phyloP scores from a whole-genome alignment of 495 filamentous ascomycete species.

The Aspergillus bertholletiae region DNA sequence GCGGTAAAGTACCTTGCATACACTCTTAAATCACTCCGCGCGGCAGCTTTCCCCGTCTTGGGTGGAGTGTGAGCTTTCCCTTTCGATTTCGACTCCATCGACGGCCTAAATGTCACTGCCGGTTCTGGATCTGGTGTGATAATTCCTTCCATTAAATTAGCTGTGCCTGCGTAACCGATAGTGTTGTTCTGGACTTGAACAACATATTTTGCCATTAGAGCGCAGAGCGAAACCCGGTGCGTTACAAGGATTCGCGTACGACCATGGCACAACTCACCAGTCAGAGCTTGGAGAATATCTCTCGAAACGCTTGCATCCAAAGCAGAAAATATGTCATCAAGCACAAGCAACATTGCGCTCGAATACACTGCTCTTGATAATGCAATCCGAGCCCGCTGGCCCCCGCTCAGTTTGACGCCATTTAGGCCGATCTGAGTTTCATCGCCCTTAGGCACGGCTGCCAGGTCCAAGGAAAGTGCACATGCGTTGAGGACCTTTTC shows the following conservation, averaged over 20 bases:
- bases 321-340: slow-evolving; percentile 79
- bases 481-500: slow-evolving; percentile 61
- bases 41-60: too few species aligned
- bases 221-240: slow-evolving; percentile 71
- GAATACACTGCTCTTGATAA: slow-evolving; percentile 77
- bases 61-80: too few species aligned
- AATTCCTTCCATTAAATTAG: not conserved
- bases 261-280: slow-evolving; percentile 60
- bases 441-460: slow-evolving; percentile 72
- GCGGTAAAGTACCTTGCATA: not conserved
- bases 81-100: too few species aligned
- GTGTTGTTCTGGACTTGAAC: slow-evolving; percentile 1
- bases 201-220: slow-evolving; percentile 62
- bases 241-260: slow-evolving; percentile 76
- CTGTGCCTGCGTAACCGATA: slow-evolving; percentile 56
- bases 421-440: slow-evolving; percentile 74
- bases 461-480: slow-evolving; percentile 69
- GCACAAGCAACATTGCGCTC: slow-evolving; percentile 67
- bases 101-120: too few species aligned
- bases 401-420: slow-evolving; percentile 78
- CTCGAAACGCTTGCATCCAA: slow-evolving; percentile 69
- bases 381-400: slow-evolving; percentile 75
- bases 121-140: too few species aligned
- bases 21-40: not conserved
- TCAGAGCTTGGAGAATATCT: slow-evolving; percentile 68